Evolutionary conservation across 176 grass and related monocot genomes (phyloP), one percentile per base, ranked within the genome.

Genomic region (Miscanthus lutarioriparius): DNA sequence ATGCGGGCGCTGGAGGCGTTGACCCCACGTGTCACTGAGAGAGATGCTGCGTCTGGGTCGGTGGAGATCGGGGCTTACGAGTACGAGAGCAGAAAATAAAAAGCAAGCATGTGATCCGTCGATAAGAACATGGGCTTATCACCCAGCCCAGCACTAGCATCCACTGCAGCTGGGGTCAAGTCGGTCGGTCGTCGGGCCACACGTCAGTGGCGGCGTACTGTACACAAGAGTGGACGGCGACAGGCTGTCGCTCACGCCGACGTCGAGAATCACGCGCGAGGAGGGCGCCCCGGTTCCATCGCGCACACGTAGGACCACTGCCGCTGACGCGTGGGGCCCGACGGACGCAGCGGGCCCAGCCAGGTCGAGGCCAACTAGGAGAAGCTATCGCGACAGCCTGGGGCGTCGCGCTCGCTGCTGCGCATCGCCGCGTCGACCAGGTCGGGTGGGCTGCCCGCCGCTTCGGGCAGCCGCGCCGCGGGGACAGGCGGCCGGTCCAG

Each of bases 111-210:
- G 16, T 5, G 80, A n/a, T n/a, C 69, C 5, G 69, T 17, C 28
- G 28, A 30, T 30, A 30, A 30, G 28, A 30, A 1, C 28, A 1
- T 30, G 28, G 28, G 28, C 28, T 30, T 30, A 30, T 30, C 74
- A 77, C 74, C 48, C 1, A 1, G 9, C 5, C 8, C 1, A 0
- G 0, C 32, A 33, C 32, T 33, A 33, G 32, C 32, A 33, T 37
- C 36, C 36, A 37, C 36, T 37, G 19, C 45, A 48, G 45, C 5
- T 79, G 80, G 81, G 81, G 38, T 25, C 70, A 13, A 33, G 32
- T 33, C 32, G 0, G 8, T 1, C 13, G 0, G 13, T 3, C 0
- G 1, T 0, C 0, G 41, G 28, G 20, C 62, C 44, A n/a, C 1
- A 2, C 6, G 62, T 10, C 72, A 68, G 43, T 27, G 22, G n/a